Evolutionary conservation across 495 filamentous ascomycete species (phyloP).

Genomic region (Podospora tetraspora): DNA sequence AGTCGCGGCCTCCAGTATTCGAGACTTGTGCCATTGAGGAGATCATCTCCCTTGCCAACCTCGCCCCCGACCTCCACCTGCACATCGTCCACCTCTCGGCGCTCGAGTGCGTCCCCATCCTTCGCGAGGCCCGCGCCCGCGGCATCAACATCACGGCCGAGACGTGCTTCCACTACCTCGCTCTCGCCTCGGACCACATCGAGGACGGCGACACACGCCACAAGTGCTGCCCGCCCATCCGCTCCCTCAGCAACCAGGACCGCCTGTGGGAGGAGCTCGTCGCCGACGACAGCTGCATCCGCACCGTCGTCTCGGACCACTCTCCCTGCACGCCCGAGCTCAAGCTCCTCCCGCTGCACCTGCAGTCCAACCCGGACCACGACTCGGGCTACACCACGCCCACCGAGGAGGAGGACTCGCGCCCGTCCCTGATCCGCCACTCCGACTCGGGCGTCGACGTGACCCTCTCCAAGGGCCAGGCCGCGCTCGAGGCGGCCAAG

Average conservation of each 20-base stretch:
- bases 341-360: conserved; percentile 72
- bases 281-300: conserved; percentile 69
- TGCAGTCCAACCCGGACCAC: conserved; percentile 32
- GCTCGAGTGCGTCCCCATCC: conserved; percentile 84
- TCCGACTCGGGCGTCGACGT: conserved; percentile 46
- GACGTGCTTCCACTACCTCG: conserved; percentile 97
- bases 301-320: conserved; percentile 95
- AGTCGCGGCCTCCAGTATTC: conserved; percentile 82
- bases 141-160: conserved; percentile 93
- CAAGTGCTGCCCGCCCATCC: conserved; percentile 97
- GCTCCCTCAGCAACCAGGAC: conserved; percentile 76
- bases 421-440: conserved; percentile 30
- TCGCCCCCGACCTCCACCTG: conserved; percentile 77
- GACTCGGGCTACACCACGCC: conserved; percentile 22
- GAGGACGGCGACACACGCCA: conserved; percentile 87
- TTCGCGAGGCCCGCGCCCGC: conserved; percentile 68
- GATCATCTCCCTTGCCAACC: conserved; percentile 72
- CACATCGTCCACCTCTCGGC: conserved; percentile 96
- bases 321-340: conserved; percentile 92
- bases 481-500: background rate
- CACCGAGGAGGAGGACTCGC: background rate
- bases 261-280: conserved; percentile 79
- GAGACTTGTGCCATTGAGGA: conserved; percentile 88
- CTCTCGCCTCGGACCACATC: conserved; percentile 82
- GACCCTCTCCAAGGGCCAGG: conserved; percentile 26